Percentiles rank a stretch among this genome's conserved stretches.
These are phyloP conservation scores for Yarrowia sp. DNA, from an alignment of 805 yeast genomes.

Conservation along the genomic window DNA sequence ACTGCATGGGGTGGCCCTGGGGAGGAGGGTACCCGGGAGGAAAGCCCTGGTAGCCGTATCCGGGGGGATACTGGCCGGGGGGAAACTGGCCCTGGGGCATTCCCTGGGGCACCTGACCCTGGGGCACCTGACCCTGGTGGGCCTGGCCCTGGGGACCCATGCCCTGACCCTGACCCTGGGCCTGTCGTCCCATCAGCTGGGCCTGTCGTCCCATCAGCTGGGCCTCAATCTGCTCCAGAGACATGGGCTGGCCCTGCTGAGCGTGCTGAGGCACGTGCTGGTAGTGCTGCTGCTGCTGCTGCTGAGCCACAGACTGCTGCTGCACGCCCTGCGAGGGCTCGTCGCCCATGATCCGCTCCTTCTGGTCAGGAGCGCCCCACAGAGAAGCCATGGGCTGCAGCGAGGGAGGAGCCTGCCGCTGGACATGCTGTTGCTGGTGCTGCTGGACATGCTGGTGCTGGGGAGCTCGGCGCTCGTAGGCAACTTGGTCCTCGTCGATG, in stretches of 20 bases:
- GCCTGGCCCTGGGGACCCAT: not conserved
- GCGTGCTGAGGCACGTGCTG: constrained; percentile 34
- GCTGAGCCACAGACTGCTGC: constrained; percentile 34
- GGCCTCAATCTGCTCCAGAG: constrained; percentile 87
- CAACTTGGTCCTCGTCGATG: constrained; percentile 45
- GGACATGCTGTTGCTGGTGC: constrained; percentile 43
- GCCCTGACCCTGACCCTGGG: constrained; percentile 41
- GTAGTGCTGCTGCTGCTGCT: constrained; percentile 9
- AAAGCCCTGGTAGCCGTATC: constrained; percentile 39
- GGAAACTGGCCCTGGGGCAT: constrained; percentile 40
- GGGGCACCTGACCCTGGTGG: constrained; percentile 45
- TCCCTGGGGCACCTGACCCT: constrained; percentile 44
- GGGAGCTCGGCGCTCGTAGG: constrained; percentile 53
- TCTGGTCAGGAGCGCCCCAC: constrained; percentile 59
- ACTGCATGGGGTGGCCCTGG: constrained; percentile 39
- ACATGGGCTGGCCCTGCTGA: constrained; percentile 54
- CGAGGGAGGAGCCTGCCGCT: constrained; percentile 51
- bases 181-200: constrained; percentile 58
- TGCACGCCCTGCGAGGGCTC: not conserved
- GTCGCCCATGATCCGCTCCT: constrained; percentile 41
- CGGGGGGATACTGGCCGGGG: constrained; percentile 51
- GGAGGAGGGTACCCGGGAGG: constrained; percentile 39
- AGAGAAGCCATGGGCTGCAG: constrained; percentile 75
- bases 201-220: constrained; percentile 69
- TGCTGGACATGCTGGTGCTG: constrained; percentile 7